phyloP scores from a whole-genome alignment of 148 eudicot genomes.

The Fagopyrum esculentum region DNA sequence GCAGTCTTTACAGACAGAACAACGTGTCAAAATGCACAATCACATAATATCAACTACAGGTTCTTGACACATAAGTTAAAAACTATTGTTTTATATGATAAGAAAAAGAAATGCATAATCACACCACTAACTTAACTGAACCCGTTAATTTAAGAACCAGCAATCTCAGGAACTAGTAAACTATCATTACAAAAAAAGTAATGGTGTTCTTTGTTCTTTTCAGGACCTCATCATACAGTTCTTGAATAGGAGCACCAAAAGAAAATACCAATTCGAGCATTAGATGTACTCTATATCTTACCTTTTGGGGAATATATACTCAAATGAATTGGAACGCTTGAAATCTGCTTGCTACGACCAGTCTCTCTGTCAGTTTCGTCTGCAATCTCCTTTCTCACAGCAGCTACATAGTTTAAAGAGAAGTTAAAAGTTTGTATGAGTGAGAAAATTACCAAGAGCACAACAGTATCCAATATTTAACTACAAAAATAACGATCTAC shows the following conservation, averaged over 20 bases:
- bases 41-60: not conserved
- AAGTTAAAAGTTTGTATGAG: not conserved
- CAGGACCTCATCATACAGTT: not conserved
- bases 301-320: conserved; percentile 91
- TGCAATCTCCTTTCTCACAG: conserved; percentile 91
- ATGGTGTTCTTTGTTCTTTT: not conserved
- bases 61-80: not conserved
- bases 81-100: not conserved
- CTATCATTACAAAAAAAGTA: not conserved
- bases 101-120: not conserved
- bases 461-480: not conserved
- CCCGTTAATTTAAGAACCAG: not conserved
- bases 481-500: not conserved
- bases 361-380: conserved; percentile 99
- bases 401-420: conserved; percentile 42
- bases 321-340: conserved; percentile 93
- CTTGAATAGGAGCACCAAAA: not conserved
- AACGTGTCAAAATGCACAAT: not conserved
- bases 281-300: conserved; percentile 23
- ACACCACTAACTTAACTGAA: not conserved
- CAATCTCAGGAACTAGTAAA: not conserved
- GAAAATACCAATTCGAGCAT: not conserved
- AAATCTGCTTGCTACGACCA: conserved; percentile 72
- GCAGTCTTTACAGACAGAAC: not conserved
- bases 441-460: not conserved